Evolutionary conservation across 179 eudicot species (phyloP).

Genomic region (Beta corolliflora): DNA sequence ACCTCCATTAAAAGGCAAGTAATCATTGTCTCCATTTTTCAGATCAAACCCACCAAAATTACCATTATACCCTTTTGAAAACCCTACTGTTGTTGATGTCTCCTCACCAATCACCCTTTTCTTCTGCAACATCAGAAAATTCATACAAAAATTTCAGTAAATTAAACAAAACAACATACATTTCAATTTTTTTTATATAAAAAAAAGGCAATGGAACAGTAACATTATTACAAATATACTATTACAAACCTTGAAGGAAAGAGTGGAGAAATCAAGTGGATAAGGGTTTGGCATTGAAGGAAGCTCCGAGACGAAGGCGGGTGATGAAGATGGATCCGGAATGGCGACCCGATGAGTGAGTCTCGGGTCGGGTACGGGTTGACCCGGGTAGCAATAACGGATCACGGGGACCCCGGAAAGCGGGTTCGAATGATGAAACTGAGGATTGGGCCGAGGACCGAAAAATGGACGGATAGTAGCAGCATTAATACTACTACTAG

Average conservation of each 20-base stretch:
- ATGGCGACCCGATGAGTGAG: neutral
- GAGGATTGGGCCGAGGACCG: neutral
- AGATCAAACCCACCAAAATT: constrained; percentile 35
- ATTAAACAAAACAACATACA: no score
- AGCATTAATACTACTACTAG: neutral
- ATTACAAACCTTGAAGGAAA: constrained; percentile 23
- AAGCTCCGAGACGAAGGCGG: constrained; percentile 40
- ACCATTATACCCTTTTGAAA: constrained; percentile 23
- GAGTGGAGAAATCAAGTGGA: neutral
- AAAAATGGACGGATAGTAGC: neutral
- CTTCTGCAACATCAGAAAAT: constrained; percentile 36
- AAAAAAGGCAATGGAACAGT: constrained; percentile 22
- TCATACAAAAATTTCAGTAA: neutral
- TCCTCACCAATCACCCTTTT: constrained; percentile 44
- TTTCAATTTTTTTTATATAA: no score
- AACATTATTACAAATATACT: neutral
- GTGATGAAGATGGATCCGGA: neutral
- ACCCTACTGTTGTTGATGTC: constrained; percentile 25
- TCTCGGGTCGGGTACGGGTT: constrained; percentile 7
- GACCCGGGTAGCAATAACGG: constrained; percentile 23
- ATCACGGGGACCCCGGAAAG: constrained; percentile 23
- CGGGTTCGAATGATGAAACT: neutral
- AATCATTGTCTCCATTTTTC: constrained; percentile 9
- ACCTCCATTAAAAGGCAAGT: constrained; percentile 11
- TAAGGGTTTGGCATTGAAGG: constrained; percentile 54